Evolutionary conservation across 768 basidiomycete genomes (phyloP).

Genomic region (Epithele typhae): DNA sequence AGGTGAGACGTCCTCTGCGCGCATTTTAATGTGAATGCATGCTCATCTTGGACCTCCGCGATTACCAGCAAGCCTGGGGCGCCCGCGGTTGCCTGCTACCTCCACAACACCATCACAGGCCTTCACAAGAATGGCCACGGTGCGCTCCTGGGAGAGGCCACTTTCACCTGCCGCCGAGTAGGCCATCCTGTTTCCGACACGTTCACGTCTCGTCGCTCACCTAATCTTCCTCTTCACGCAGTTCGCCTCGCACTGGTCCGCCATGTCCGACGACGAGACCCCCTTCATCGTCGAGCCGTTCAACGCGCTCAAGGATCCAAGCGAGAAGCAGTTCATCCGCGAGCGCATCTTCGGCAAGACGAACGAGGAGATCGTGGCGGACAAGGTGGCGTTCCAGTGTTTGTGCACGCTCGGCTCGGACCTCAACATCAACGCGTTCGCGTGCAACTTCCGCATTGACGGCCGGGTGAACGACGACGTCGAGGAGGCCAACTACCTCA

Average conservation of each 20-base stretch:
- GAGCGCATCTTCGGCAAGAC: conserved; percentile 24
- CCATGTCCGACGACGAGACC: conserved; percentile 31
- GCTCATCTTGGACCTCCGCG: neutral
- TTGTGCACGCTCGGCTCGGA: conserved; percentile 34
- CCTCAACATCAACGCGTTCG: conserved; percentile 41
- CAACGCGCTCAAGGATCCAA: conserved; percentile 30
- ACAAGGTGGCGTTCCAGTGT: conserved; percentile 23
- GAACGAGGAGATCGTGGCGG: conserved; percentile 29
- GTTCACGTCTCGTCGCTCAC: conserved; percentile 34
- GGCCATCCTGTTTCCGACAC: neutral
- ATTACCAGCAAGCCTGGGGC: conserved; percentile 44
- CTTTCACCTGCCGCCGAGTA: conserved; percentile 34
- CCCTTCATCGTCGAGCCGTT: conserved; percentile 38
- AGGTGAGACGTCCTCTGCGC: conserved; percentile 29
- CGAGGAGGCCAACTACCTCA: conserved; percentile 38
- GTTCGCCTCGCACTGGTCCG: conserved; percentile 34
- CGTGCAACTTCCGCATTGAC: conserved; percentile 37
- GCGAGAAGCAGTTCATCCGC: conserved; percentile 29
- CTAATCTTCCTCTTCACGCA: neutral
- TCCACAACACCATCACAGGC: conserved; percentile 37
- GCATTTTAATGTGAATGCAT: too few relatives aligned
- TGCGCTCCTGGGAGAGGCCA: conserved; percentile 33
- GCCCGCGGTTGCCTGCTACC: conserved; percentile 32
- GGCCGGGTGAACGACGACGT: conserved; percentile 33
- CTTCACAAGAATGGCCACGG: conserved; percentile 37